Percentiles rank a stretch among this genome's conserved stretches.
Evolutionary conservation across 2,329 filamentous ascomycete genomes (phyloP).

Genomic region (Fusarium hainanense): DNA sequence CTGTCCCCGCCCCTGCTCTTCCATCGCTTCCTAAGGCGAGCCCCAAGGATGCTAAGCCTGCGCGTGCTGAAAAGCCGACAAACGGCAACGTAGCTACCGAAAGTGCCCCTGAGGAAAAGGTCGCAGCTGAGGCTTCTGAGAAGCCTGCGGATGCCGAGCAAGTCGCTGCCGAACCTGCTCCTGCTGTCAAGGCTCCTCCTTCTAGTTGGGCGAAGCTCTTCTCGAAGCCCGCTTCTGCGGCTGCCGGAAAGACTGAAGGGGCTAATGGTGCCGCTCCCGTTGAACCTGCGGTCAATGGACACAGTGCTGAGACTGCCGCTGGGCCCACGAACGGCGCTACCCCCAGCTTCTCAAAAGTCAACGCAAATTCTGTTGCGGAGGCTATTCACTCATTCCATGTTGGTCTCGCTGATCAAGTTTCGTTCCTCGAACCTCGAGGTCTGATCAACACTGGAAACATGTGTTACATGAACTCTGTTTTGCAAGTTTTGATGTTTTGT

Average conservation of each 20-base stretch:
- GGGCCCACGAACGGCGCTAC: conserved; percentile 40
- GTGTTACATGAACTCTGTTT: conserved; percentile 99
- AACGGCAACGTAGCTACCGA: conserved; percentile 38
- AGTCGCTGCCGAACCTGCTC: conserved; percentile 26
- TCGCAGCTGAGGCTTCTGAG: conserved; percentile 33
- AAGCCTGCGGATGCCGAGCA: conserved; percentile 42
- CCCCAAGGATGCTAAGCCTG: conserved; percentile 47
- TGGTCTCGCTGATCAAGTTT: conserved; percentile 71
- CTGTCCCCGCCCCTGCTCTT: conserved; percentile 58
- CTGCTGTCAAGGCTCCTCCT: conserved; percentile 48
- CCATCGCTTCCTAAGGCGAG: conserved; percentile 58
- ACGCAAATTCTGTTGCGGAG: conserved; percentile 74
- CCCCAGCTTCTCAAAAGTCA: conserved; percentile 57
- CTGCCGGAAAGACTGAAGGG: conserved; percentile 27
- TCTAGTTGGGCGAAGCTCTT: conserved; percentile 57
- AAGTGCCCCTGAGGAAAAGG: conserved; percentile 17
- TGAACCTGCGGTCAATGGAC: conserved; percentile 42
- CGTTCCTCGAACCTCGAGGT: conserved; percentile 91
- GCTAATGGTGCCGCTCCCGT: conserved; percentile 46
- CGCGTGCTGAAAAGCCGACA: conserved; percentile 42
- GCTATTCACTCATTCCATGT: conserved; percentile 80
- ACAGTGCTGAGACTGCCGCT: conserved; percentile 25
- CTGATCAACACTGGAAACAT: conserved; percentile 98
- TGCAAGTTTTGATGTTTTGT: conserved; percentile 95
- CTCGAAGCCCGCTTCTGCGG: conserved; percentile 44